Evolutionary conservation across 2,329 filamentous ascomycete species (phyloP).

Genomic region (Alternaria arborescens): DNA sequence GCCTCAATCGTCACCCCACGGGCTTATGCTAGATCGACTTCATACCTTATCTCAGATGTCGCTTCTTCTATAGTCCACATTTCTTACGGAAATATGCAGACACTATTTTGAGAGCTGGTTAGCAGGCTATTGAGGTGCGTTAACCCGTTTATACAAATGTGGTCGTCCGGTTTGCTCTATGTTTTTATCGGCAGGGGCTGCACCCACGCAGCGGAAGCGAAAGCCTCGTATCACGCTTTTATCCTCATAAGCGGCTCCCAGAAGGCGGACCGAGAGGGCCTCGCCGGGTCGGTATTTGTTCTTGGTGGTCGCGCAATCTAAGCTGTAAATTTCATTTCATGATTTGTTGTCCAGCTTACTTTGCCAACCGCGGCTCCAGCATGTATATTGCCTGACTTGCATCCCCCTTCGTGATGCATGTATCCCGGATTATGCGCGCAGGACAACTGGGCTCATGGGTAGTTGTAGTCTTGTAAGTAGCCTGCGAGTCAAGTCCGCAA

Average conservation of each 20-base stretch:
- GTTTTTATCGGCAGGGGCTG: conserved; percentile 15
- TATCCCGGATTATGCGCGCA: background rate
- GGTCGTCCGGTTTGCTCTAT: conserved; percentile 3
- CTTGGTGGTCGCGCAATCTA: conserved; percentile 14
- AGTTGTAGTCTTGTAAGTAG: background rate
- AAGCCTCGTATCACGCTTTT: conserved; percentile 15
- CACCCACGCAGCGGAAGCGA: conserved; percentile 23
- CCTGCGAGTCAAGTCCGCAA: conserved; percentile 21
- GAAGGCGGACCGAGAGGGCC: conserved; percentile 9
- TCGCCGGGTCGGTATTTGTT: conserved; percentile 4
- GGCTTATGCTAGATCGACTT: background rate
- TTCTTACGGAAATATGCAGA: background rate
- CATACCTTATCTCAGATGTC: background rate
- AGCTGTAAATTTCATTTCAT: conserved; percentile 20
- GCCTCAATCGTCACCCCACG: conserved; percentile 8
- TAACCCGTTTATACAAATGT: conserved; percentile 11
- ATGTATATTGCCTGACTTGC: conserved; percentile 13
- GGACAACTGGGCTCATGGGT: background rate
- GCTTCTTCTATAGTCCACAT: background rate
- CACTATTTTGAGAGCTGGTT: conserved; percentile 3
- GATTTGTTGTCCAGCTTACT: conserved; percentile 14
- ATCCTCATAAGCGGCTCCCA: conserved; percentile 7
- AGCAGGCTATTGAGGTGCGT: conserved; percentile 1
- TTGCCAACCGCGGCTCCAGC: background rate
- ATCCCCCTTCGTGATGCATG: conserved; percentile 1